Base-by-base conservation (phyloP, 2,329 filamentous ascomycete genomes). In the Penicillium sp. region DNA sequence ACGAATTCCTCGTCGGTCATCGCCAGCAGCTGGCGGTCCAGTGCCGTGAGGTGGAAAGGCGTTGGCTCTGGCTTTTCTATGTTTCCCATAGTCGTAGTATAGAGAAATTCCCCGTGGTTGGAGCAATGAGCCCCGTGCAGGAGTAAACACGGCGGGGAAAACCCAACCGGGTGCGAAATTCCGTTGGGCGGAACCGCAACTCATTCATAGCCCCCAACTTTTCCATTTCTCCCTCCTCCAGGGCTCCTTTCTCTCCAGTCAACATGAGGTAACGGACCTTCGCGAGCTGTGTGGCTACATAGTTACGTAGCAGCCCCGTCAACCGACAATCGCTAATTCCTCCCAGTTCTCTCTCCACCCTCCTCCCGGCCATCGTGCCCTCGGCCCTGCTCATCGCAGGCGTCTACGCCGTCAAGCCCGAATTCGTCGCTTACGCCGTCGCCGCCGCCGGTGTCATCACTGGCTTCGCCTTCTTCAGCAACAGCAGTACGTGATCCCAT, bases 281-380 rank as follows among this genome's bases (percentile, higher is more conserved):
- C 27, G 20, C 20, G 20, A 30, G 28, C 14, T 33, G 2, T 33
- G 14, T 16, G n/a, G 31, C 31, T 33, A n/a, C 8, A 31, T 13
- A 5, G 27, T 13, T 31, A 31, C 10, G 10, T 28, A 11, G 27
- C 28, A n/a, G 31, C 33, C 16, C n/a, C 40, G 31, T 33, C 27
- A 35, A n/a, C 44, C 44, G 6, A 42, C 50, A 56, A 52, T 57
- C 51, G 48, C 50, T 54, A 46, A 55, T 50, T 44, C 41, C 24
- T 46, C 25, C 30, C 54, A 68, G 65, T 59, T 57, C 64, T 56
- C 55, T 67, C 39, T 41, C 39, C 50, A 90, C 87, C 68, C 74
- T 92, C 68, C 84, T 90, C 73, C 89, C 88, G 68, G 83, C 95
- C 64, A 91, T 92, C 72, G 86, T 95, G 66, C 91, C 92, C 56